Evolutionary conservation across 2,329 filamentous ascomycete species (phyloP), one percentile per base, ranked within the genome.

Genomic region (Cercospora canescens): DNA sequence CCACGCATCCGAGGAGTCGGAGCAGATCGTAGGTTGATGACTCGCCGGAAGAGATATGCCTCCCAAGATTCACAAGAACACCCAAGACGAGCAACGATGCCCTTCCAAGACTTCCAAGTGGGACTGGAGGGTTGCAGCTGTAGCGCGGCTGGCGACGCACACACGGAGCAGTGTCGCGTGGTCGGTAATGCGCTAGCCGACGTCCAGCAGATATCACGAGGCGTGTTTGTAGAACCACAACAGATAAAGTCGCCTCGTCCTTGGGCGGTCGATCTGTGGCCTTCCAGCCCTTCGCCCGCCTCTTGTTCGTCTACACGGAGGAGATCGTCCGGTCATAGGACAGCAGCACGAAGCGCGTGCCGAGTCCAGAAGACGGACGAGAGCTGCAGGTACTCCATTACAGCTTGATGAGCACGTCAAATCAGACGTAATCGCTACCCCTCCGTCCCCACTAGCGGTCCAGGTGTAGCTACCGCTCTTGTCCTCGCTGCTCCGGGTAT

Each of bases 111-210:
- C 39, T 30, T 39, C 30, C 14, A 54, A 39, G 60, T 41, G 60
- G 60, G 34, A 54, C 41, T 12, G 16, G 24, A 55, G 30, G 32
- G 39, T 28, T 52, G 57, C 63, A 60, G 37, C 39, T 26, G 37
- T 62, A 28, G 30, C 28, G 60, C 48, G 39, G 62, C 55, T 34
- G 56, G 24, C 55, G 60, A 41, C 26, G 32, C 52, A 59, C 57
- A 60, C 57, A 62, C 58, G 63, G 61, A 60, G 59, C 48, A 52
- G 59, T 61, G 64, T 66, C 64, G 64, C 64, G 64, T 66, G 64
- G 60, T 54, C 61, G 34, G 39, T 16, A 21, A 14, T 60, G 26
- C 48, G 54, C 56, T 37, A 56, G 48, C 21, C 60, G 50, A 35
- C 16, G 54, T 60, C 39, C 30, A 52, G 39, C 30, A 34, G 52